A percentile compares a stretch with the other conserved stretches of the same genome.
Evolutionary conservation across 2,329 filamentous ascomycete species (phyloP).

Genomic region (Huntiella bhutanensis): DNA sequence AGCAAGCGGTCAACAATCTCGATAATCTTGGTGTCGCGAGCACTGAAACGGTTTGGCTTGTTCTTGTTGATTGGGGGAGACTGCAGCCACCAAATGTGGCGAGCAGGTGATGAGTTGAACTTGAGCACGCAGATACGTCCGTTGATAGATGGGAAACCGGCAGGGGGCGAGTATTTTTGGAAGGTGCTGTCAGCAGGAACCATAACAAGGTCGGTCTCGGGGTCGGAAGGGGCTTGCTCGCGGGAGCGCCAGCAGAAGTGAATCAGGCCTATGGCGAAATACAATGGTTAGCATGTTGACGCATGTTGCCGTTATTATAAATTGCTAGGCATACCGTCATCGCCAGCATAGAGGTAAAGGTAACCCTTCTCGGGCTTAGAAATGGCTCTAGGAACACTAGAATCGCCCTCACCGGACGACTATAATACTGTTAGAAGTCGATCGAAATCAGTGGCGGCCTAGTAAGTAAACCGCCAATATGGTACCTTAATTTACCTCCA

Average conservation of each 20-base stretch:
- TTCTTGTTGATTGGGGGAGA: conserved; percentile 54
- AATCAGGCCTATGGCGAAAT: conserved; percentile 46
- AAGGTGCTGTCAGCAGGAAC: conserved; percentile 80
- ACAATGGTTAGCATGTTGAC: conserved; percentile 4
- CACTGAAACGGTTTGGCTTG: conserved; percentile 62
- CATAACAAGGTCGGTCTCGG: conserved; percentile 83
- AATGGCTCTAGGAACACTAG: conserved; percentile 37
- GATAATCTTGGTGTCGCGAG: conserved; percentile 70
- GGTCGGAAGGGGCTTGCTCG: conserved; percentile 42
- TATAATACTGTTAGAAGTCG: too few relatives aligned
- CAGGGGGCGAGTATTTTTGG: conserved; percentile 49
- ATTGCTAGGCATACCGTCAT: conserved; percentile 46
- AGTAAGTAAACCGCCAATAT: too few relatives aligned
- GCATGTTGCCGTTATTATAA: too few relatives aligned
- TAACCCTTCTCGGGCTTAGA: conserved; percentile 60
- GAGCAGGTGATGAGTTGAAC: conserved; percentile 78
- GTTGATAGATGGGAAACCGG: conserved; percentile 48
- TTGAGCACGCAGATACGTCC: conserved; percentile 87
- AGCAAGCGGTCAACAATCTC: conserved; percentile 70
- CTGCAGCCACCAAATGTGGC: conserved; percentile 92
- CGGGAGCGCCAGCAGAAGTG: conserved; percentile 96
- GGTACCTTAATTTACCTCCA: too few relatives aligned
- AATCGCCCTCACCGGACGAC: too few relatives aligned
- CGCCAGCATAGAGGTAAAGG: conserved; percentile 65
- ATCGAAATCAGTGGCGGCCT: too few relatives aligned